phyloP scores from a whole-genome alignment of 495 filamentous ascomycete species.

The Podospora appendiculata region DNA sequence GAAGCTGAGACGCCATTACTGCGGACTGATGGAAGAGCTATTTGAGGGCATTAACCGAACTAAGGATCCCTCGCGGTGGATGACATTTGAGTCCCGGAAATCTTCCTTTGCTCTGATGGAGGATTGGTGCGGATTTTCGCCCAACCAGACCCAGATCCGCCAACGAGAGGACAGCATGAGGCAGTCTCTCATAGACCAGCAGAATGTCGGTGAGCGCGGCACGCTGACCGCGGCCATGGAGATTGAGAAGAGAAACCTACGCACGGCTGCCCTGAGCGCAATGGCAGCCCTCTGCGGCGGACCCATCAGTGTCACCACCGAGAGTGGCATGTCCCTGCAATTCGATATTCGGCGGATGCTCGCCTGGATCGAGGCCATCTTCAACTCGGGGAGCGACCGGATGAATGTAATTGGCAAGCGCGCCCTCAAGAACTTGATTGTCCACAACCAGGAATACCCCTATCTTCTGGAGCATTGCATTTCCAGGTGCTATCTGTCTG shows the following conservation, averaged over 20 bases:
- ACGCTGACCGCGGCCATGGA: constrained; percentile 83
- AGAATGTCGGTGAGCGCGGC: constrained; percentile 56
- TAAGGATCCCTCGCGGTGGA: constrained; percentile 79
- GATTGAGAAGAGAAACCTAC: constrained; percentile 88
- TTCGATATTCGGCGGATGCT: constrained; percentile 92
- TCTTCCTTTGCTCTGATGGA: constrained; percentile 96
- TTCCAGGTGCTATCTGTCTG: constrained; percentile 73
- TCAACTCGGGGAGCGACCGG: constrained; percentile 79
- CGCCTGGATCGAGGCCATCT: constrained; percentile 90
- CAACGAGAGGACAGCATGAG: constrained; percentile 84
- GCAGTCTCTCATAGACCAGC: constrained; percentile 62
- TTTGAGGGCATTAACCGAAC: constrained; percentile 88
- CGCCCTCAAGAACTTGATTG: constrained; percentile 82
- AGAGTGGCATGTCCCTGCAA: constrained; percentile 71
- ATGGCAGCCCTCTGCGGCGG: constrained; percentile 95
- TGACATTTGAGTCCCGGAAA: constrained; percentile 90
- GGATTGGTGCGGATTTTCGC: constrained; percentile 97
- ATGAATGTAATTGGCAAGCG: constrained; percentile 86
- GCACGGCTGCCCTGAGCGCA: constrained; percentile 83
- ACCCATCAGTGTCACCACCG: constrained; percentile 79
- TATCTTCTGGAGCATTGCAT: constrained; percentile 82
- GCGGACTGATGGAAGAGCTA: constrained; percentile 84
- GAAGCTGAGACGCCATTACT: constrained; percentile 84
- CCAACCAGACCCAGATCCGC: constrained; percentile 76
- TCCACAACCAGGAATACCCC: constrained; percentile 79